These are phyloP conservation scores for Striga asiatica DNA, from an alignment of 257 asterid genomes.

Conservation along the genomic window DNA sequence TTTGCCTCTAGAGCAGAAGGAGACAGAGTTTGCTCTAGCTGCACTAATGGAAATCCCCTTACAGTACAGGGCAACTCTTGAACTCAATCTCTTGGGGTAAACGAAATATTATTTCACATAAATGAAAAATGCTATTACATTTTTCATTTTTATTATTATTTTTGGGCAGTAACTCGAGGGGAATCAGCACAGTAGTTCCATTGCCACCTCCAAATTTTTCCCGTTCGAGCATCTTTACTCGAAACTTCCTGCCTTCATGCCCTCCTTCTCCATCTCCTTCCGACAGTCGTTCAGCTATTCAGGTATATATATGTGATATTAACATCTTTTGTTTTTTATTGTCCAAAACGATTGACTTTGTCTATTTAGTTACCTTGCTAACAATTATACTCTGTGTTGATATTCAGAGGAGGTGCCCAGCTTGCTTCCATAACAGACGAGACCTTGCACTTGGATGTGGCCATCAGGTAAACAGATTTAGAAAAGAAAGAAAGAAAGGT, in stretches of 20 bases:
- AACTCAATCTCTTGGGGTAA: conserved; percentile 79
- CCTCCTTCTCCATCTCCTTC: conserved; percentile 32
- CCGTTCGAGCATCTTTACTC: conserved; percentile 9
- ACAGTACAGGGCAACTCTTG: conserved; percentile 77
- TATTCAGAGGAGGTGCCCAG: conserved; percentile 35
- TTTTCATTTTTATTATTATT: too few species aligned
- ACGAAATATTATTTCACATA: too few species aligned
- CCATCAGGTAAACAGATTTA: conserved; percentile 37
- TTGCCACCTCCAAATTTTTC: conserved; percentile 27
- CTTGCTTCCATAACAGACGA: conserved; percentile 26
- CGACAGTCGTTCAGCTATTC: conserved; percentile 12
- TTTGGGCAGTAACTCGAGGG: conserved; percentile 29
- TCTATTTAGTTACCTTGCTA: neutral
- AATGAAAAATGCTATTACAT: too few species aligned
- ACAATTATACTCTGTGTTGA: neutral
- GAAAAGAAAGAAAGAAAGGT: too few species aligned
- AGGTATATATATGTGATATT: conserved; percentile 16
- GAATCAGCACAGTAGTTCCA: conserved; percentile 17
- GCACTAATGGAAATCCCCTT: conserved; percentile 90
- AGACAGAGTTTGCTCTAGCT: conserved; percentile 82
- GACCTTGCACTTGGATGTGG: conserved; percentile 45
- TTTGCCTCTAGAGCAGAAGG: conserved; percentile 58
- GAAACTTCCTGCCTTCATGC: conserved; percentile 8
- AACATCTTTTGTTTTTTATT: conserved; percentile 7
- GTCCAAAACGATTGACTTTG: neutral